Evolutionary conservation across 768 basidiomycete species (phyloP), one percentile per base, ranked within the genome.

Genomic region (Lentinula sp.): DNA sequence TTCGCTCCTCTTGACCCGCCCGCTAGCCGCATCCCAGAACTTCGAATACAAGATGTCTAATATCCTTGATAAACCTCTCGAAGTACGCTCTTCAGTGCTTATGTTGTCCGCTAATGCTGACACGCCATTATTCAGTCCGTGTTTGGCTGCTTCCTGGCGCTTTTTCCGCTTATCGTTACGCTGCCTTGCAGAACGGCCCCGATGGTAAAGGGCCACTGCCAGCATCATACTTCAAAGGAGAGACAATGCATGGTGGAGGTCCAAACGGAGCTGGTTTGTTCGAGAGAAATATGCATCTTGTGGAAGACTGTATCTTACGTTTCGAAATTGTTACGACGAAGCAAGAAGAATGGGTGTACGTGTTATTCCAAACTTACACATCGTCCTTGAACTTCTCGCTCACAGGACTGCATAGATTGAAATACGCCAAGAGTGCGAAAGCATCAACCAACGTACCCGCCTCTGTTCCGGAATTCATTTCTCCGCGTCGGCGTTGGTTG

Each of bases 31-130:
- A 4, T 95, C 95, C 0, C 95, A 97, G 78, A 97, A 98, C 72
- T 98, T 96, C 64, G 93, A 95, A 85, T 95, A 96, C 78, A 96
- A 96, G 78, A 93, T 92, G 88, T 93, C 93, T 28, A 95, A 97
- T 69, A 91, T 96, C 65, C 84, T 98, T 39, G 95, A 98, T 72
- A 98, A 98, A 72, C 95, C 95, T 0, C 82, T 95, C 56, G 95
- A 98, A 84, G 79, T 92, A 69, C 55, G 81, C 71, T 40, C 5
- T 16, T 62, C 58, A 5, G 16, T 43, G 49, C 21, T 23, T 48
- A 42, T 35, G 10, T 15, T 13, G 16, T 21, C 18, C 9, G 23
- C 6, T 32, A 3, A 50, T 13, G 13, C 11, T 48, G 45, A 62
- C n/a, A 42, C 35, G 34, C 13, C 28, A 42, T 32, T 18, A 57